Evolutionary conservation across 495 filamentous ascomycete genomes (phyloP), one percentile per base, ranked within the genome.

Genomic region (Lophium mytilinum): DNA sequence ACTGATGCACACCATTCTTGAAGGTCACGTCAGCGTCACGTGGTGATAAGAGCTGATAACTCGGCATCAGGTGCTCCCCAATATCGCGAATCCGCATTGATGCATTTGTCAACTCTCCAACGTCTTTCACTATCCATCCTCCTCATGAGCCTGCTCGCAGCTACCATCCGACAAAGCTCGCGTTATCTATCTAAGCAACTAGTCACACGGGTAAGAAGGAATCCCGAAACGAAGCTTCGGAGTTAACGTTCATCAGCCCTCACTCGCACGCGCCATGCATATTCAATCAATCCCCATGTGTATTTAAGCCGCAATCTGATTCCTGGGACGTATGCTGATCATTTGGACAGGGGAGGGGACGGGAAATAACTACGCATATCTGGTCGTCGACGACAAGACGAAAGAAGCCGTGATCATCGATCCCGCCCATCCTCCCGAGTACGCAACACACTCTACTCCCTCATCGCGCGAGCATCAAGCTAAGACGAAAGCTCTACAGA

Each of bases 271-370:
- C 68, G 70, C 76, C 62, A 98, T 98, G 93, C 90, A 96, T 84
- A 86, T 98, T 72, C 83, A 90, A 70, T 90, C 89, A 54, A 95
- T 98, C 75, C 93, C 93, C 36, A 98, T 97, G 93, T 97, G 92
- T 96, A 83, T 67, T 88, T 30, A 30, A 30, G 24, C 24, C 2
- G 80, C 17, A 19, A 56, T 37, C 47, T 15, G 0, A 17, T 52
- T 17, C 4, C 36, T 48, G 17, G n/a, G 11, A 40, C 11, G n/a
- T 6, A 18, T 56, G n/a, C 1, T 53, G 12, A 17, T 11, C 9
- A 35, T 60, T 37, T 42, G n/a, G 33, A n/a, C 42, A 96, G 93
- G 92, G 91, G 85, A 82, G 73, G 94, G 93, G 42, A 87, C 75
- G 52, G 80, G 84, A 67, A 87, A 98, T 70, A 98, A 97, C 73